Base-by-base conservation (phyloP, 1,139 yeast genomes). In the Suhomyces yuchorum region DNA sequence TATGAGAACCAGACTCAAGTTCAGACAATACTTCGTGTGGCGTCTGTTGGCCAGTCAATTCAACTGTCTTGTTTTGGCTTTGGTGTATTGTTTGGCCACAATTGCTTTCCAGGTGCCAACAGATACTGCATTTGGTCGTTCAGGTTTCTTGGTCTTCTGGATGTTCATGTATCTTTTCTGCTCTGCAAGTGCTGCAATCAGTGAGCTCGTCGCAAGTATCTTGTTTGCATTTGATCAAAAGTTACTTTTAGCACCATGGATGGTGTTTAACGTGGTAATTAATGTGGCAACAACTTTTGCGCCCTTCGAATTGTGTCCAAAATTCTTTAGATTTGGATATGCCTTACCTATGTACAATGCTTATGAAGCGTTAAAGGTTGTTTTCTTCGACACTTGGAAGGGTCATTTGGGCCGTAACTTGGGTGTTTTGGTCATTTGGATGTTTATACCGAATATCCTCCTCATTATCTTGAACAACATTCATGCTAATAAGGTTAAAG, bases 331-430 rank as follows among this genome's bases (percentile, higher is more conserved):
- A 42, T 82, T 78, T 62, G 90, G 91, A 8, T 83, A 83, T 58
- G 84, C 80, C 24, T 67, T 83, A 67, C 92, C 92, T 1, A 74
- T 85, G 56, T 80, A 77, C 59, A 83, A 84, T 55, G 77, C 82
- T 0, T 77, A 74, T 43, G 84, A 80, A 50, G 71, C 81, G 18
- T 71, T 73, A 55, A 78, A 79, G 58, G 85, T 84, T 3, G 72
- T 85, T 14, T 72, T 85, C 49, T 77, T 82, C 54, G 68, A 82
- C 57, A 65, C 84, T 1, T 77, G 81, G 63, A 82, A 77, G 59
- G 81, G 82, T 1, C 60, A 75, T 17, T 53, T 85, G 58, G 89
- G 88, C 5, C 61, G 82, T 51, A 76, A 82, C 57, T 71, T 81
- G 42, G 88, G 86, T 38, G 67, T 85, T 2, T 59, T 85, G 51